Conservation (phyloP, 495 filamentous ascomycete species). For the Tuber melanosporum region DNA sequence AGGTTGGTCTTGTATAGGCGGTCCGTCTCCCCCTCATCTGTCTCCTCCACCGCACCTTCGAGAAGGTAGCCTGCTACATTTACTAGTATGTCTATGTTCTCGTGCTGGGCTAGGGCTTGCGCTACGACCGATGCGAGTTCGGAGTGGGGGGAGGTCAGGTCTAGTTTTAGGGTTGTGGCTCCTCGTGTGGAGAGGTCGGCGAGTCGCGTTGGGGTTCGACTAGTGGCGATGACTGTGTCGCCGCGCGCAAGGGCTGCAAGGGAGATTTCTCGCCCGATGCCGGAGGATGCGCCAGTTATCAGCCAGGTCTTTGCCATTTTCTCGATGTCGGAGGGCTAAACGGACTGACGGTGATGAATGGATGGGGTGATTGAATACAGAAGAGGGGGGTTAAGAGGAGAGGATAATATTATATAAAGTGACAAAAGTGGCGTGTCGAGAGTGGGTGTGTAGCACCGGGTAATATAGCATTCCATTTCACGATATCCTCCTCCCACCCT, state of each 20-base stretch:
- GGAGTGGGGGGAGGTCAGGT: conserved; percentile 34
- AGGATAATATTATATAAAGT: too few species aligned
- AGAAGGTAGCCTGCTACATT: conserved; percentile 48
- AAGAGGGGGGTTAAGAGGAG: too few species aligned
- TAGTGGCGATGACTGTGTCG: conserved; percentile 45
- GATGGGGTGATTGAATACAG: too few species aligned
- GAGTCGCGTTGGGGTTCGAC: conserved; percentile 25
- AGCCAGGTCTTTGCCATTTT: conserved; percentile 38
- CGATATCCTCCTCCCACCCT: too few species aligned
- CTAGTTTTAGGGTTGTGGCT: conserved; percentile 43
- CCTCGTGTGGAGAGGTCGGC: conserved; percentile 41
- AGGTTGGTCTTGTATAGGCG: conserved; percentile 46
- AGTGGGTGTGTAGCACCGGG: too few species aligned
- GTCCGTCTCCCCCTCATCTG: conserved; percentile 36
- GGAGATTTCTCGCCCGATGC: conserved; percentile 44
- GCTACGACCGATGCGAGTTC: conserved; percentile 39
- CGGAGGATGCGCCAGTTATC: conserved; percentile 45
- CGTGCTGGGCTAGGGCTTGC: conserved; percentile 38
- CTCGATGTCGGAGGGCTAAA: too few species aligned
- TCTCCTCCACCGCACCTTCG: conserved; percentile 46
- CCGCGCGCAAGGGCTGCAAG: conserved; percentile 40
- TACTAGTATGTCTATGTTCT: conserved; percentile 47
- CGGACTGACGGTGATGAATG: too few species aligned
- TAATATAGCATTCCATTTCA: too few species aligned
- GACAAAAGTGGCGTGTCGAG: too few species aligned